A percentile compares a stretch with the other conserved stretches of the same genome.
phyloP scores from a whole-genome alignment of 441 rosid species.

The Eutrema salsugineum region DNA sequence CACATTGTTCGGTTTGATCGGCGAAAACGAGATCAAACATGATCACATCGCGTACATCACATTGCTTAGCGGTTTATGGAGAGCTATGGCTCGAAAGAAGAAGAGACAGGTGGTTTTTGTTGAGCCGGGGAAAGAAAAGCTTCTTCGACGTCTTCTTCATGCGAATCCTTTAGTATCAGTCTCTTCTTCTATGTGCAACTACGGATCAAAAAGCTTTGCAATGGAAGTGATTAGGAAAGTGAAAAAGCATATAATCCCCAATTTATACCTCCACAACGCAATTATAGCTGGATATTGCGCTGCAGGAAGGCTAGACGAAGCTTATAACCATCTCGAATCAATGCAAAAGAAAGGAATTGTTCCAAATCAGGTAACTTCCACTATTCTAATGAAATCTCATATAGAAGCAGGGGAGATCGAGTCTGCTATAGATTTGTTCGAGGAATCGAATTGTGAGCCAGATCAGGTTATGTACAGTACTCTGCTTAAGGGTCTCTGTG shows the following conservation, averaged over 20 bases:
- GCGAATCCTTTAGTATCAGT: conserved; percentile 20
- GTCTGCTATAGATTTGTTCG: conserved; percentile 46
- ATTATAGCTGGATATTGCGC: conserved; percentile 45
- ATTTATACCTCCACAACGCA: conserved; percentile 47
- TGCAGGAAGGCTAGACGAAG: conserved; percentile 48
- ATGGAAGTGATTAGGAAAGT: conserved; percentile 40
- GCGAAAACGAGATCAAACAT: conserved; percentile 35
- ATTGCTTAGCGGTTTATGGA: conserved; percentile 47
- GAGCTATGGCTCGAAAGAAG: conserved; percentile 35
- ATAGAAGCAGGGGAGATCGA: conserved; percentile 48
- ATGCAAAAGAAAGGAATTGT: conserved; percentile 48
- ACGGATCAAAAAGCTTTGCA: conserved; percentile 35
- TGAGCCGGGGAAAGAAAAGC: conserved; percentile 39
- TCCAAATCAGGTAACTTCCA: conserved; percentile 64
- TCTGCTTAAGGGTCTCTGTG: conserved; percentile 51
- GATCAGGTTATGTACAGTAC: conserved; percentile 43
- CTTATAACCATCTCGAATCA: conserved; percentile 43
- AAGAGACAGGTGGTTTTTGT: conserved; percentile 12
- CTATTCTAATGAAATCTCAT: conserved; percentile 50
- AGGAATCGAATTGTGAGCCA: conserved; percentile 45
- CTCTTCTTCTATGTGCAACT: conserved; percentile 25
- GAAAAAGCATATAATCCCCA: conserved; percentile 40
- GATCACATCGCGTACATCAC: conserved; percentile 42
- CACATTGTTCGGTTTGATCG: conserved; percentile 51
- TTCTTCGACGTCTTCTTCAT: conserved; percentile 42